Percentiles rank a stretch among this genome's conserved stretches.
phyloP scores from a whole-genome alignment of 2,329 filamentous ascomycete genomes.

The Paecilomyces dactylethromorphus region DNA sequence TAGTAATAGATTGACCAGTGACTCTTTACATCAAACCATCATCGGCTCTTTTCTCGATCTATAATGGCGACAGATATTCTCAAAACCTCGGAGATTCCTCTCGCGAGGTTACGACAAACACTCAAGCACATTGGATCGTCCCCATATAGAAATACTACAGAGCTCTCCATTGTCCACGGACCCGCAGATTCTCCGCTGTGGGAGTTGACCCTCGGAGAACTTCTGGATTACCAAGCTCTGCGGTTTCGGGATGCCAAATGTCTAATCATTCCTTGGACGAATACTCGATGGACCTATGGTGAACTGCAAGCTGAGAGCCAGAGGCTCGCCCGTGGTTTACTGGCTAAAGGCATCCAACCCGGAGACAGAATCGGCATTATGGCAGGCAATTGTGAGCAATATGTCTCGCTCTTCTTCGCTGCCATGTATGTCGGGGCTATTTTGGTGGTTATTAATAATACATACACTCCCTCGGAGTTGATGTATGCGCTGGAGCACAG shows the following conservation, averaged over 20 bases:
- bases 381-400: constrained; percentile 53
- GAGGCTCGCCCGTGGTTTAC: constrained; percentile 62
- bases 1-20: too few species aligned
- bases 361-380: too few species aligned
- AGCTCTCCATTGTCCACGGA: constrained; percentile 58
- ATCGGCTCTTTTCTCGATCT: too few species aligned
- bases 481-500: too few species aligned
- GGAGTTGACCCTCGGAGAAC: constrained; percentile 64
- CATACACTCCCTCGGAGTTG: too few species aligned
- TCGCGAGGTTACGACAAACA: too few species aligned
- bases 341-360: too few species aligned
- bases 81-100: too few species aligned
- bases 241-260: constrained; percentile 61
- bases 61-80: too few species aligned
- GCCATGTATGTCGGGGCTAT: constrained; percentile 60
- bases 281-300: constrained; percentile 65
- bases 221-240: constrained; percentile 64
- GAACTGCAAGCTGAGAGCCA: constrained; percentile 56
- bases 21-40: too few species aligned
- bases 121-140: too few species aligned
- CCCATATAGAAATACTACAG: too few species aligned
- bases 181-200: constrained; percentile 62
- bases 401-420: constrained; percentile 64
- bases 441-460: constrained; percentile 75
- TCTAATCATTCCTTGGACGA: constrained; percentile 69